Conservation (phyloP, 2,329 filamentous ascomycete genomes). For the Aureobasidium sp. region DNA sequence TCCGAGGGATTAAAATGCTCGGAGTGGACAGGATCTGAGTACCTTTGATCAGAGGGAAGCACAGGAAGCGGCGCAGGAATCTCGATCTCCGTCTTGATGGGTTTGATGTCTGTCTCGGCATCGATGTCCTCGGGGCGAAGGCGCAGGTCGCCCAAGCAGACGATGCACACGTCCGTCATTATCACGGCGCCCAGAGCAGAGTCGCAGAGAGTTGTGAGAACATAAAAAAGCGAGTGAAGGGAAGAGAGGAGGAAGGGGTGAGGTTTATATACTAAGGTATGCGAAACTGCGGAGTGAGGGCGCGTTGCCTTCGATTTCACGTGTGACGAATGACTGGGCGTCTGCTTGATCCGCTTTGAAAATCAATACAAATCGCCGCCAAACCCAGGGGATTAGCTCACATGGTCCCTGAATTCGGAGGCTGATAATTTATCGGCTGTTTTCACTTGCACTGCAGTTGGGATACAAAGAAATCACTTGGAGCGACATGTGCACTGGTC, state of each 20-base stretch:
- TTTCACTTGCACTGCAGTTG: background rate
- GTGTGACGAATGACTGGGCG: conserved; percentile 11
- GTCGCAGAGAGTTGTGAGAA: conserved; percentile 8
- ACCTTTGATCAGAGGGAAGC: conserved; percentile 11
- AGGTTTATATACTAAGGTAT: conserved; percentile 5
- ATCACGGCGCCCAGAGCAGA: conserved; percentile 11
- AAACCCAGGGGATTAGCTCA: background rate
- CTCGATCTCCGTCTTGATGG: background rate
- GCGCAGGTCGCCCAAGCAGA: conserved; percentile 64
- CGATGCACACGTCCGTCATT: conserved; percentile 65
- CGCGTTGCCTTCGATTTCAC: conserved; percentile 7
- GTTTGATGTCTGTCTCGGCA: background rate
- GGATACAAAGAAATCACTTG: background rate
- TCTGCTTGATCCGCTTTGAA: background rate
- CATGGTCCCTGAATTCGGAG: background rate
- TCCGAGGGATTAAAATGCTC: conserved; percentile 5
- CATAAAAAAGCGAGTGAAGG: background rate
- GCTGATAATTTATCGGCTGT: background rate
- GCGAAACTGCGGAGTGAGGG: conserved; percentile 3
- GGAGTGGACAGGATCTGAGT: conserved; percentile 7
- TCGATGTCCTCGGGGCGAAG: conserved; percentile 23
- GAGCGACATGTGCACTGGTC: background rate
- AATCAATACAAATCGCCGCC: background rate
- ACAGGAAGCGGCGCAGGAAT: conserved; percentile 1
- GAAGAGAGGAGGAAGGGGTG: conserved; percentile 5